Evolutionary conservation across 345 rosid genomes (phyloP), one percentile per base, ranked within the genome.

Genomic region (Hibiscus trionum): DNA sequence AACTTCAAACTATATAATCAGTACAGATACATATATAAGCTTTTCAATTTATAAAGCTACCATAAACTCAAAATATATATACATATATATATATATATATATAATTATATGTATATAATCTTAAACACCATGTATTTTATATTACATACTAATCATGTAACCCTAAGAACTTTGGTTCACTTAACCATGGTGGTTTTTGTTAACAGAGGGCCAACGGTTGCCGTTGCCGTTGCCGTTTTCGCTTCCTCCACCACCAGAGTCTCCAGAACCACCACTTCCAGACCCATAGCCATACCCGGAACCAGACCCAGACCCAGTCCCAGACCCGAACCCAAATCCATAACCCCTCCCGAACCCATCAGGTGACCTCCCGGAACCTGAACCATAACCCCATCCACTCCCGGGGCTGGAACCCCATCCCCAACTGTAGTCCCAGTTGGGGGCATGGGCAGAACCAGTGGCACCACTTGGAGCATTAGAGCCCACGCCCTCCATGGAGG

Each of bases 321-420:
- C 69, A 0, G 35, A 21, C 11, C 70, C 70, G 60, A 9, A 87
- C n/a, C 96, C 98, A 56, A 37, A 89, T 14, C 96, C 94, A 14
- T 72, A 85, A 16, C 97, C 95, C 73, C 82, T 83, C 7, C 91
- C 97, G 52, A 85, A 88, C 5, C 97, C 98, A 21, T 71, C 84
- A 0, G 91, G 96, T 0, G 97, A 88, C 61, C 85, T 74, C 3
- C 87, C 97, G 0, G 96, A 89, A 16, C 98, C 98, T 0, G 96
- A 82, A 27, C 98, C 98, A 49, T 79, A 93, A 50, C 98, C 98
- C 90, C 89, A 93, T 9, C 96, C 94, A 4, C 83, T 79, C 11
- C 79, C 79, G 4, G 98, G 98, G 52, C 83, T 75, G 0, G 98
- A 91, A 0, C 97, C 98, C 96, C 90, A 91, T 1, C 94, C 97